phyloP scores from a whole-genome alignment of 2,329 filamentous ascomycete genomes.

The Fusarium ramigenum region DNA sequence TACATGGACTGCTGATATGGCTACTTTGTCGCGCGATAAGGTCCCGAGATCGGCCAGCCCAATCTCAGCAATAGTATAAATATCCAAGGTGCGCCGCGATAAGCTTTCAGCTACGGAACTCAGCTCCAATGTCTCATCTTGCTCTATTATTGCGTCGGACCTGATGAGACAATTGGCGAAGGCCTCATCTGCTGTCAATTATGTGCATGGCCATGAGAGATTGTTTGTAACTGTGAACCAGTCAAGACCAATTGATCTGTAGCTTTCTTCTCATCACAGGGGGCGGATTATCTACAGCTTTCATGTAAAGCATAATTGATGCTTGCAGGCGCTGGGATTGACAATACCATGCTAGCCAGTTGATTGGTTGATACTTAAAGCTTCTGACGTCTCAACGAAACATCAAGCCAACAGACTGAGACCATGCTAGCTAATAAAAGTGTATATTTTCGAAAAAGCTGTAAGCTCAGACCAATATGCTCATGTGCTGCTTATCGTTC shows the following conservation, averaged over 20 bases:
- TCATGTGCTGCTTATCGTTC: background rate
- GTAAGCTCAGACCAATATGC: background rate
- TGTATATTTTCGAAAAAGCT: background rate
- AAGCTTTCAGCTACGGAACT: background rate
- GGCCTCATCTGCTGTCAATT: no score
- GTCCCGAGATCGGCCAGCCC: background rate
- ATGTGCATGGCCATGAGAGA: no score
- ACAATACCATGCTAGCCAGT: background rate
- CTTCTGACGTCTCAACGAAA: no score
- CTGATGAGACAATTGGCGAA: background rate
- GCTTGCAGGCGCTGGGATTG: no score
- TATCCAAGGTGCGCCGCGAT: rapidly evolving
- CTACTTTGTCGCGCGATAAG: background rate
- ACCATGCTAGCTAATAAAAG: background rate
- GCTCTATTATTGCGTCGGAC: background rate
- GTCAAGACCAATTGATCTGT: background rate
- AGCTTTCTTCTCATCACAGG: no score
- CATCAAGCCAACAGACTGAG: no score
- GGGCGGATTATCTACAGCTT: no score
- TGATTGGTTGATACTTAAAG: no score
- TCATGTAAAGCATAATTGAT: no score
- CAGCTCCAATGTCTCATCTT: background rate
- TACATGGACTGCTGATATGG: background rate
- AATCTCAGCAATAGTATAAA: rapidly evolving
- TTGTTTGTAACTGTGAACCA: background rate